phyloP scores from a whole-genome alignment of 2,329 filamentous ascomycete genomes.

The Purpureocillium takamizusanense region DNA sequence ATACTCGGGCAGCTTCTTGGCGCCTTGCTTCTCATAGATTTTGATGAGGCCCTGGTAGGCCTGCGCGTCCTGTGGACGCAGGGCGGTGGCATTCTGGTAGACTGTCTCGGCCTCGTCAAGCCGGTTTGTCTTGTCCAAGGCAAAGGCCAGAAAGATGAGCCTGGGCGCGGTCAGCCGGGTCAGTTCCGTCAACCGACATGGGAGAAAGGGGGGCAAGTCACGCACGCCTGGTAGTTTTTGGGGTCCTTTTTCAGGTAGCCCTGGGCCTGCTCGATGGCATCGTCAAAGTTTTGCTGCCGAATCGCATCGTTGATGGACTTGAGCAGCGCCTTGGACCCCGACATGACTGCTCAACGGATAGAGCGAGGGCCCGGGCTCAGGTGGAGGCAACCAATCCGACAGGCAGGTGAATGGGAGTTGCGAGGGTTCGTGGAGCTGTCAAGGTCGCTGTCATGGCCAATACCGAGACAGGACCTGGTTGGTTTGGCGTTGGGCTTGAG shows the following conservation, averaged over 20 bases:
- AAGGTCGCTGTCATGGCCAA: too few relatives aligned
- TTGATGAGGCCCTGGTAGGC: conserved; percentile 86
- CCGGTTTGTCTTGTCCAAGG: conserved; percentile 66
- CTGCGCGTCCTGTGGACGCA: conserved; percentile 69
- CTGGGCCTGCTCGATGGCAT: conserved; percentile 61
- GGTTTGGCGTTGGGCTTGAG: too few relatives aligned
- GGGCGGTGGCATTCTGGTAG: conserved; percentile 62
- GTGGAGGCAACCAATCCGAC: too few relatives aligned
- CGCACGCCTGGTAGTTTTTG: conserved; percentile 71
- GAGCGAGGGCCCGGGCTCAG: too few relatives aligned
- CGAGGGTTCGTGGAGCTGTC: too few relatives aligned
- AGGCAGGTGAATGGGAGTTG: too few relatives aligned
- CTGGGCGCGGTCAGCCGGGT: conserved; percentile 27
- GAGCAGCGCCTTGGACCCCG: conserved; percentile 59
- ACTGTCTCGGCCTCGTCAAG: conserved; percentile 65
- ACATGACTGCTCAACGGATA: conserved; percentile 36
- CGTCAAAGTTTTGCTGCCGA: conserved; percentile 69
- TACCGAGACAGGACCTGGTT: too few relatives aligned
- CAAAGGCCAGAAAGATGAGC: conserved; percentile 80
- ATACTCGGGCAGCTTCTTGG: conserved; percentile 63
- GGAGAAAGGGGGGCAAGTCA: not conserved
- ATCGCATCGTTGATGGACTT: conserved; percentile 75
- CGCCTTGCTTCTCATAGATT: conserved; percentile 71
- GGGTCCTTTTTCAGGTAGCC: conserved; percentile 63
- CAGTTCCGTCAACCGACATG: not conserved